Evolutionary conservation across 23 red algal species (phyloP).

Genomic region (Gracilaria vermiculophylla): DNA sequence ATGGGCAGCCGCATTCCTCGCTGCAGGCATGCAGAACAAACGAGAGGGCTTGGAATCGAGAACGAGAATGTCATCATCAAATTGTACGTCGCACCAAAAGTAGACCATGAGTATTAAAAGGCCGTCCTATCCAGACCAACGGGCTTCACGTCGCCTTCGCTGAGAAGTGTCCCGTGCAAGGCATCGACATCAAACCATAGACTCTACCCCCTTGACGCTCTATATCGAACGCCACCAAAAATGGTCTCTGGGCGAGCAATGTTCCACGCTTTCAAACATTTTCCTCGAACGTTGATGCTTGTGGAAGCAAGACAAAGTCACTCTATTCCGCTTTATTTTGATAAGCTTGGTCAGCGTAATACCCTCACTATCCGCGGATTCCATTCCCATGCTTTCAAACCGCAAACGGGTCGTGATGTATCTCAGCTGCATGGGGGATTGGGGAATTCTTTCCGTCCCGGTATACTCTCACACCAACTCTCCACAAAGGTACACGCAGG

Average conservation of each 20-base stretch:
- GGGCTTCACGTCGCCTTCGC: no score
- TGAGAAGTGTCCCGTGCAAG: background rate
- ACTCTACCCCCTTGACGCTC: background rate
- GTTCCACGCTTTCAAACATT: background rate
- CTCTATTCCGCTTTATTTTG: background rate
- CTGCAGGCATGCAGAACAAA: no score
- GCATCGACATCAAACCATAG: background rate
- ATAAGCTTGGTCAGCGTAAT: background rate
- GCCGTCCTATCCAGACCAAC: no score
- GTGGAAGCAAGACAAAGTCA: background rate
- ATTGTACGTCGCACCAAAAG: no score
- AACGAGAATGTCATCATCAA: no score
- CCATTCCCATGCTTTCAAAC: background rate
- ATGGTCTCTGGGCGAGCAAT: background rate
- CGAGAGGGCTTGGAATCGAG: no score
- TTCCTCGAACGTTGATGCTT: background rate
- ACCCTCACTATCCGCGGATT: background rate
- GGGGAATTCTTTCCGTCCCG: background rate
- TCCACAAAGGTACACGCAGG: background rate
- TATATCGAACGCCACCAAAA: background rate
- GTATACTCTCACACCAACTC: background rate
- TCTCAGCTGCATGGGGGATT: background rate
- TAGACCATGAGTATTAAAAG: no score
- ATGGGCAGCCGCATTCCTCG: no score
- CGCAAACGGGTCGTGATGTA: background rate